phyloP scores from a whole-genome alignment of 768 basidiomycete species.

The Panaeolus papilionaceus region DNA sequence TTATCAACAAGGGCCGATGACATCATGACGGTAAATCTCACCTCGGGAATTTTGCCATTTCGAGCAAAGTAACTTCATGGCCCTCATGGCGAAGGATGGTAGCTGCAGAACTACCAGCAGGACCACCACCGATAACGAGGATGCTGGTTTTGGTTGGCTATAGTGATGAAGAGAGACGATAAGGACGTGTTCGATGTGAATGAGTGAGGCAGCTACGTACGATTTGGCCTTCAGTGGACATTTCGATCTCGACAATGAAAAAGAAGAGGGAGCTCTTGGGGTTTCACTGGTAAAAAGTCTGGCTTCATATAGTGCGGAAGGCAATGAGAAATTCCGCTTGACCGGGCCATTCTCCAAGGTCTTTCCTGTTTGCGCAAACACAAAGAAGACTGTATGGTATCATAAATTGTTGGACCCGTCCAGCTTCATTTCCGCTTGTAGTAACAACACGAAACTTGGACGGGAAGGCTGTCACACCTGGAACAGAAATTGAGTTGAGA shows the following conservation, averaged over 20 bases:
- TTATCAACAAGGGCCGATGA: neutral
- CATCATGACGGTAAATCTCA: slow-evolving; percentile 25
- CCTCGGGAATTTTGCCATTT: slow-evolving; percentile 63
- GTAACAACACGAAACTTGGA: slow-evolving; percentile 5
- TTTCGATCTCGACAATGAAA: neutral
- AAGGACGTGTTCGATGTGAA: neutral
- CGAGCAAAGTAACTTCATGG: slow-evolving; percentile 60
- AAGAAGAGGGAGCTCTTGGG: slow-evolving; percentile 1
- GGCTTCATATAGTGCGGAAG: slow-evolving; percentile 17
- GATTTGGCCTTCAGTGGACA: neutral
- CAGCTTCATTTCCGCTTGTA: slow-evolving; percentile 8
- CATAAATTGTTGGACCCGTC: neutral
- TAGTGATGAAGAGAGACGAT: neutral
- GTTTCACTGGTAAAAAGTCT: neutral
- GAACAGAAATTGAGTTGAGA: neutral
- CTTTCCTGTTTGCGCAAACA: slow-evolving; percentile 14
- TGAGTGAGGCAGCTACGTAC: slow-evolving; percentile 10
- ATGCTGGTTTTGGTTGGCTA: slow-evolving; percentile 37
- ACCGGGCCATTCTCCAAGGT: slow-evolving; percentile 12
- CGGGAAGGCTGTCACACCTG: neutral
- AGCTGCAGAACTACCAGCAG: slow-evolving; percentile 63
- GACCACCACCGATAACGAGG: slow-evolving; percentile 66
- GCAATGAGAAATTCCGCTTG: neutral
- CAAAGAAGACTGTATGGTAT: slow-evolving; percentile 1
- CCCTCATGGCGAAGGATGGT: slow-evolving; percentile 63